Evolutionary conservation across 139 green algal genomes (phyloP), one percentile per base, ranked within the genome.

Genomic region (Pseudopediastrum boryanum): DNA sequence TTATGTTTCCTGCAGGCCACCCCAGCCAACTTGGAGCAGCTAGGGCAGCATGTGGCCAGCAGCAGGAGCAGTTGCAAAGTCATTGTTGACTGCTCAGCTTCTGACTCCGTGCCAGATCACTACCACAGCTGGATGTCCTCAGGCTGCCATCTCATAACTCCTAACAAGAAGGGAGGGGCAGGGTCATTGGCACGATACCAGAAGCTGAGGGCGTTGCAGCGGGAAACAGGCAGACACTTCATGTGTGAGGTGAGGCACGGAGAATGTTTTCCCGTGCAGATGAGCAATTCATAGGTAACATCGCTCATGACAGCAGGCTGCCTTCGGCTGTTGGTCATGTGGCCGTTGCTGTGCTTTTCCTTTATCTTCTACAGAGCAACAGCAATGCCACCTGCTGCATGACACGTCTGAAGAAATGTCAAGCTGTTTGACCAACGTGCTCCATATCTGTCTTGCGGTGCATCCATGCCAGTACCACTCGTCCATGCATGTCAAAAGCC

Each of bases 131-230:
- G 70, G 74, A 64, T 92, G 64, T n/a, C 51, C 5, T 21, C 21
- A 10, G 96, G 96, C 31, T 85, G 95, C 46, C 90, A 97, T 81
- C 81, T 97, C 51, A 89, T 97, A 46, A 96, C 95, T 4, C 93
- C 93, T 66, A 99, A 99, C 89, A 99, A 99, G 87, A 98, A 98
- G 87, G 84, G 97, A 36, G 94, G 93, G 36, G 51, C 81, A 36
- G 82, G 85, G 25, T 75, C 82, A 3, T 65, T 89, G 71, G 27
- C 62, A 21, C 75, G 66, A 1, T 85, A 85, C 51, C 56, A 58
- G 2, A 70, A 82, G 46, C 79, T 89, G 68, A 31, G 75, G 59
- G 51, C 74, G 33, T 39, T 84, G 3, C 43, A 56, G 31, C 39
- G 76, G 38, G 43, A 81, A 4, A 54, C 33, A n/a, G 58, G 68